Base-by-base conservation (phyloP, 148 eudicot species). In the Chenopodium formosanum region DNA sequence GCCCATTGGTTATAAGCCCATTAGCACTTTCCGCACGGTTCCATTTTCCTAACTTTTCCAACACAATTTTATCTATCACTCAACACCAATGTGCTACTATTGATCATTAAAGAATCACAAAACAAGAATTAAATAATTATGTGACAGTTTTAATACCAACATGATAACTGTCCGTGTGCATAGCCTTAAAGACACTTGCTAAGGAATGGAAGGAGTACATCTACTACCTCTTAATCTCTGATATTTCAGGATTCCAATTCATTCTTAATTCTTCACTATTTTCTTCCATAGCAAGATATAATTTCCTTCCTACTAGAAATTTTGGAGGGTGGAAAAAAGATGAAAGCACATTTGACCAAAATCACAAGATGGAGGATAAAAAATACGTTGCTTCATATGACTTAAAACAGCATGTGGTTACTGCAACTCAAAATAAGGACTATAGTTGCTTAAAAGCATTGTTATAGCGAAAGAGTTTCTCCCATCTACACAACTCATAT, bases 241-340 rank as follows among this genome's bases (percentile, higher is more conserved):
- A 11, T 66, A 25, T 66, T 4, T 66, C 70, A 66, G 12, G 73
- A 52, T 27, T 37, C 17, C 12, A 13, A 27, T 79, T 11, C 13
- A n/a, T n/a, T n/a, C 25, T 48, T 32, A 22, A 2, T 29, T 29
- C 68, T 65, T 32, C 56, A 68, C n/a, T 52, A 14, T 34, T 44
- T 79, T 60, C 19, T 34, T 80, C 46, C 70, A 72, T 34, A 52
- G 60, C 22, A 79, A 56, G 76, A 56, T 70, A 71, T 50, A 32
- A 9, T 40, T 40, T 77, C 29, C 29, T 74, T 74, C 19, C 32
- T 1, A 40, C 27, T 62, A 12, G 27, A 77, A 63, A 34, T 5
- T 34, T 62, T 62, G 32, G 44, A 50, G 47, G 23, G 62, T 19
- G 68, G 12, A 37, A 62, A 60, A 32, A 50, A 74, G 17, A 25